Evolutionary conservation across 352 stramenopile species (phyloP), one percentile per base, ranked within the genome.

Genomic region (Globisporangium paddicum): DNA sequence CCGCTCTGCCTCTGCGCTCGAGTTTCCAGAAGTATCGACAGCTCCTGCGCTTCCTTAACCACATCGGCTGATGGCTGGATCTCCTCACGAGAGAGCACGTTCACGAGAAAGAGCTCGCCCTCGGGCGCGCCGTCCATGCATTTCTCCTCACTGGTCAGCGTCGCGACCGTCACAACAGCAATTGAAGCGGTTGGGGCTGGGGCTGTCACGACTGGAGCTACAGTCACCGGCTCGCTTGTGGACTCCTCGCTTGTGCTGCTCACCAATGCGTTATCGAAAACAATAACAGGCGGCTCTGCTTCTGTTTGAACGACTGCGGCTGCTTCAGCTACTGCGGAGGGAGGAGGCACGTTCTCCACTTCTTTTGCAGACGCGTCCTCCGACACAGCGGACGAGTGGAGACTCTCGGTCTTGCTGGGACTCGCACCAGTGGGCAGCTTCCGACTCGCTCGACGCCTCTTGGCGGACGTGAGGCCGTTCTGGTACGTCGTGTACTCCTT

Each of bases 41-140:
- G 46, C 18, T 63, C 55, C 26, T 67, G 19, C 19, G 60, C 32
- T 19, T 90, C 78, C 0, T 53, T 50, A 8, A 63, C 52, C 1
- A 67, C 58, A 14, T 86, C 70, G 0, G 32, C 30, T 16, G 74
- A 79, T n/a, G 70, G 63, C 8, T 48, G 45, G 28, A 90, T 63
- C 40, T 90, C 78, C 7, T 73, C 66, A 0, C 74, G 61, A 14
- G 66, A 46, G 13, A 80, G 69, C 51, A 89, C 71, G 1, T 64
- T 82, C 47, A 89, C 81, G 3, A 81, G 42, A 44, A 82, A 90
- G 1, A 90, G 56, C 44, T 87, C 76, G 18, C 70, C 75, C 28
- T 90, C 64, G 0, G 78, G 80, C 8, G 76, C 76, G 10, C 77
- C 80, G 1, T 83, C 74, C 28, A 83, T 41, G 44, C 35, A 34